These are phyloP conservation scores for Dentipellis sp. DNA, from an alignment of 768 basidiomycete species.

Conservation along the genomic window DNA sequence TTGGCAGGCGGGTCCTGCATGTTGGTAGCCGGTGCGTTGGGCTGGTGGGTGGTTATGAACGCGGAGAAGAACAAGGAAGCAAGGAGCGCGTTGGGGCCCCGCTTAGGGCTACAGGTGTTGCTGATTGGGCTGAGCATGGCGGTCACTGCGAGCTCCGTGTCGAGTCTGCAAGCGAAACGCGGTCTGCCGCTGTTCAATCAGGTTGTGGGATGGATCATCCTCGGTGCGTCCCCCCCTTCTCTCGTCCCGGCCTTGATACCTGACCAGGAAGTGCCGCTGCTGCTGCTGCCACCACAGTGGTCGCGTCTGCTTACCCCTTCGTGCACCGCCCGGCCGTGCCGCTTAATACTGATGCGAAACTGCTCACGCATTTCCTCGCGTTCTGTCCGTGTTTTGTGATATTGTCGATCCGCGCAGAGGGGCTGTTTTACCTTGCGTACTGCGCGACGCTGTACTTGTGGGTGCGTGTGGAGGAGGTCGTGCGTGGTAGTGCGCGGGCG, in stretches of 20 bases:
- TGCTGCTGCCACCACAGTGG: slow-evolving; percentile 23
- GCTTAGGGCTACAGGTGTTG: slow-evolving; percentile 25
- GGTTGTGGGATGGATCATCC: slow-evolving; percentile 50
- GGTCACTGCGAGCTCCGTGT: slow-evolving; percentile 50
- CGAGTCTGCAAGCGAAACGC: slow-evolving; percentile 50
- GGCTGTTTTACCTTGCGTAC: slow-evolving; percentile 70
- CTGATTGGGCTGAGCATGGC: slow-evolving; percentile 38
- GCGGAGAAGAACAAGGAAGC: not conserved
- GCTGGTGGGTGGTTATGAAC: not conserved
- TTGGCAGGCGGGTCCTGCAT: slow-evolving; percentile 36
- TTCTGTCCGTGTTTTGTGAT: slow-evolving; percentile 72
- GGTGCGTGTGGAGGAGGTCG: slow-evolving; percentile 50
- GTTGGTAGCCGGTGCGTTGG: slow-evolving; percentile 17
- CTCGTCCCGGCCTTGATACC: not conserved
- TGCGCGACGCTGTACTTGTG: slow-evolving; percentile 53
- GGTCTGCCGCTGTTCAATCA: slow-evolving; percentile 61
- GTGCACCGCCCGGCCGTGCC: slow-evolving; percentile 35
- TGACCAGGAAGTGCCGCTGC: not conserved
- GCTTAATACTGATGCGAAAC: slow-evolving; percentile 34
- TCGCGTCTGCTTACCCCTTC: slow-evolving; percentile 41
- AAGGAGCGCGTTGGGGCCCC: not conserved
- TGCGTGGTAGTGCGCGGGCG: slow-evolving; percentile 10
- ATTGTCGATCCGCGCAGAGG: slow-evolving; percentile 76
- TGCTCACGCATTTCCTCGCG: slow-evolving; percentile 57
- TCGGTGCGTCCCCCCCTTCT: slow-evolving; percentile 36